These are phyloP conservation scores for Dendryphion nanum DNA, from an alignment of 2,329 filamentous ascomycete genomes.

Conservation along the genomic window DNA sequence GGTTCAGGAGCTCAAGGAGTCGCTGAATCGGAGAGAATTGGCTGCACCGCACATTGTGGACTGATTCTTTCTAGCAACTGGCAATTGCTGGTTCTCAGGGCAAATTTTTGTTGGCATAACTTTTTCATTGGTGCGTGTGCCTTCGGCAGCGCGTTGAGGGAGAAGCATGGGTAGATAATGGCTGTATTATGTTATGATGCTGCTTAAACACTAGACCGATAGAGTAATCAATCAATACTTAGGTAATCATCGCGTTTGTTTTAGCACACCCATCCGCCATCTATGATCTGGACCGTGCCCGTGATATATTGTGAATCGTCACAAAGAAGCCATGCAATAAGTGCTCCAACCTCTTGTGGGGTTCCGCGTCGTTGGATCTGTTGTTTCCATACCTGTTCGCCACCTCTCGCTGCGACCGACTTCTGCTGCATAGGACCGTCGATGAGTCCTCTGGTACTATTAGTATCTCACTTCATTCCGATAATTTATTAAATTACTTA, in stretches of 20 bases:
- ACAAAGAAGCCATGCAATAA: conserved; percentile 46
- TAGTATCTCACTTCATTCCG: not conserved
- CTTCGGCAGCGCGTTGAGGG: not conserved
- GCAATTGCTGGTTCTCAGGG: not conserved
- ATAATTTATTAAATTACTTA: too few species aligned
- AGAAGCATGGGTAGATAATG: too few species aligned
- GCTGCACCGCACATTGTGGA: conserved; percentile 29
- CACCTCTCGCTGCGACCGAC: conserved; percentile 9
- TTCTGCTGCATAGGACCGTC: conserved; percentile 26
- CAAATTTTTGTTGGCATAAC: not conserved
- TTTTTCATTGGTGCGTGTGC: not conserved
- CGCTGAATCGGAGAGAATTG: conserved; percentile 5
- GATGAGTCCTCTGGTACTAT: conserved; percentile 11
- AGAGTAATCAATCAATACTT: too few species aligned
- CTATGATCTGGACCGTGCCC: conserved; percentile 43
- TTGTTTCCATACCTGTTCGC: conserved; percentile 10
- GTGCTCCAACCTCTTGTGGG: conserved; percentile 36
- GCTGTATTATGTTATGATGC: too few species aligned
- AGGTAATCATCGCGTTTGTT: too few species aligned
- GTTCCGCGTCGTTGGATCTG: conserved; percentile 15
- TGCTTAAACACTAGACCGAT: too few species aligned
- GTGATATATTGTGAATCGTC: conserved; percentile 46
- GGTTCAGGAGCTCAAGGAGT: conserved; percentile 7
- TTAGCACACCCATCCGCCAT: too few species aligned
- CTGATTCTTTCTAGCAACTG: conserved; percentile 5